Evolutionary conservation across 306 rosid genomes (phyloP).

Genomic region (Purshia tridentata): DNA sequence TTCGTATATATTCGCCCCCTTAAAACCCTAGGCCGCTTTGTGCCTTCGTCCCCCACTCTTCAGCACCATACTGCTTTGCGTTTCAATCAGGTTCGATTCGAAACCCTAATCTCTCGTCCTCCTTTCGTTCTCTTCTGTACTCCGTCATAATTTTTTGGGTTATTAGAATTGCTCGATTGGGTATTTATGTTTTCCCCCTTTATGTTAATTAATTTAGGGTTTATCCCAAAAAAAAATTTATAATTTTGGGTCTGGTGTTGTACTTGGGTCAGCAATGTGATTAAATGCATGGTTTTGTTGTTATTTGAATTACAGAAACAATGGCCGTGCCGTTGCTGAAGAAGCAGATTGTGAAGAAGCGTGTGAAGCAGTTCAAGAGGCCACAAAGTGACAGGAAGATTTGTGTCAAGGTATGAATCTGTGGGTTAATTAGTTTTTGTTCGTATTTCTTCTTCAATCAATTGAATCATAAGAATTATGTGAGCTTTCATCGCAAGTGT

Average conservation of each 20-base stretch:
- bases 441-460: not conserved
- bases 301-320: conserved; percentile 22
- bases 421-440: not conserved
- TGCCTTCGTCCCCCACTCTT: not conserved
- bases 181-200: too few species aligned
- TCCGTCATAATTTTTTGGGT: too few species aligned
- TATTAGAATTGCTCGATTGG: too few species aligned
- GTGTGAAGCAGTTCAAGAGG: conserved; percentile 54
- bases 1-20: conserved; percentile 1
- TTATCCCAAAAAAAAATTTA: too few species aligned
- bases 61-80: not conserved
- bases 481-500: not conserved
- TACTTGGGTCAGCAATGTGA: not conserved
- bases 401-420: conserved; percentile 46
- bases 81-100: conserved; percentile 16
- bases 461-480: not conserved
- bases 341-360: conserved; percentile 71
- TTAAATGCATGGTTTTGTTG: not conserved
- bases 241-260: not conserved
- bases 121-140: not conserved
- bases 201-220: too few species aligned
- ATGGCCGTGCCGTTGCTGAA: conserved; percentile 65
- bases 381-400: conserved; percentile 61
- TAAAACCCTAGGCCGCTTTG: conserved; percentile 22
- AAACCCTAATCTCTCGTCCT: not conserved